A percentile compares a stretch with the other conserved stretches of the same genome.
Conservation (phyloP, 2,329 filamentous ascomycete genomes). For the Diaporthe destruens region DNA sequence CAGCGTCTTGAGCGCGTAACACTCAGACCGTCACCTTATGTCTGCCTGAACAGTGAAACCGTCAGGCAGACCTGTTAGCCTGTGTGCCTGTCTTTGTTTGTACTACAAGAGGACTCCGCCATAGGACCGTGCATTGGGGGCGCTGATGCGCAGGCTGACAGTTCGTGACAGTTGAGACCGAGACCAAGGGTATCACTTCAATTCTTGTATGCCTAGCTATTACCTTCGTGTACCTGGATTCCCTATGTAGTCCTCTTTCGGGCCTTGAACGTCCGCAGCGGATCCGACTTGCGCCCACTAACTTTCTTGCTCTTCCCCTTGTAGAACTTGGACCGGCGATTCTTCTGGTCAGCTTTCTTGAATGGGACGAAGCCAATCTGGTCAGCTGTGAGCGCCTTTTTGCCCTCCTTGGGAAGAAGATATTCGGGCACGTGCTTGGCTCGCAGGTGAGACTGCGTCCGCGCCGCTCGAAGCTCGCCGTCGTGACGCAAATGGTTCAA, state of each 20-base stretch:
- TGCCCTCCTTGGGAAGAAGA: constrained; percentile 82
- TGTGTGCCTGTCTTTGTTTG: neutral
- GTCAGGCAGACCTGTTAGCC: neutral
- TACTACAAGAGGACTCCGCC: neutral
- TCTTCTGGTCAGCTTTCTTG: constrained; percentile 65
- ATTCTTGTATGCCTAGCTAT: constrained; percentile 26
- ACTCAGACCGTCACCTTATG: neutral
- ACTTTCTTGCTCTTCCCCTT: constrained; percentile 61
- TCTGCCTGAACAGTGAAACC: constrained; percentile 15
- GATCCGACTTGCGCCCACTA: constrained; percentile 79
- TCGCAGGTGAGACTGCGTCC: constrained; percentile 89
- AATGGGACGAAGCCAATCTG: constrained; percentile 83
- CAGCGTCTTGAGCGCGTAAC: neutral
- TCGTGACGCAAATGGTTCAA: constrained; percentile 90
- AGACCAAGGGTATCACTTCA: constrained; percentile 37
- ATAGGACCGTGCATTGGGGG: too few species aligned
- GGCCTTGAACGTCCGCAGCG: constrained; percentile 88
- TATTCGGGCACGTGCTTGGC: constrained; percentile 87
- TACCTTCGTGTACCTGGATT: neutral
- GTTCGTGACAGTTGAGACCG: neutral
- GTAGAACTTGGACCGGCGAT: constrained; percentile 53
- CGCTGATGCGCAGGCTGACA: neutral
- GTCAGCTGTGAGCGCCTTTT: constrained; percentile 73
- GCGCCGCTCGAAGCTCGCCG: constrained; percentile 84
- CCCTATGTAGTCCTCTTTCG: constrained; percentile 57